phyloP scores from a whole-genome alignment of 805 yeast species.

The Barnettozyma salicaria region DNA sequence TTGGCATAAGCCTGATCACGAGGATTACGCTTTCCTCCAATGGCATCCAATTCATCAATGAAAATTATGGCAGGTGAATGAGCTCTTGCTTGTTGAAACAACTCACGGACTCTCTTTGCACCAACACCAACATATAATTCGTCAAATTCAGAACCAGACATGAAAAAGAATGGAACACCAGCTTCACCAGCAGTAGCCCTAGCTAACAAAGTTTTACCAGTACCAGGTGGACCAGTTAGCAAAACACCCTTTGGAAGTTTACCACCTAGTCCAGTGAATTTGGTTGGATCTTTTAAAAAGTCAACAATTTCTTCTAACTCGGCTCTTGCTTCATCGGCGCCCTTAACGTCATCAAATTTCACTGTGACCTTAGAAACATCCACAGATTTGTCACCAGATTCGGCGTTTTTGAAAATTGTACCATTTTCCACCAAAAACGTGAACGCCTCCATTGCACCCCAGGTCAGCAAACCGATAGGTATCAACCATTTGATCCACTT shows the following conservation, averaged over 20 bases:
- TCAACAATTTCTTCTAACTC: slow-evolving; percentile 98
- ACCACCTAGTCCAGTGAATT: slow-evolving; percentile 95
- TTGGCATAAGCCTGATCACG: slow-evolving; percentile 97
- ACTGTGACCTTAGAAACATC: slow-evolving; percentile 84
- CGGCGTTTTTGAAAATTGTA: slow-evolving; percentile 68
- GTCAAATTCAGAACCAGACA: slow-evolving; percentile 98
- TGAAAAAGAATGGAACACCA: slow-evolving; percentile 95
- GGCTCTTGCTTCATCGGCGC: slow-evolving; percentile 97
- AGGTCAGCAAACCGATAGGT: slow-evolving; percentile 72
- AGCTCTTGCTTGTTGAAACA: slow-evolving; percentile 87
- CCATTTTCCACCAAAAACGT: slow-evolving; percentile 78
- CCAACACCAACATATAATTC: slow-evolving; percentile 99
- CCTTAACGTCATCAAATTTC: slow-evolving; percentile 87
- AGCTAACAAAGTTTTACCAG: slow-evolving; percentile 94
- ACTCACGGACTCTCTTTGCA: slow-evolving; percentile 93
- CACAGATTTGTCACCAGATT: slow-evolving; percentile 68
- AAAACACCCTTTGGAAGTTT: slow-evolving; percentile 95
- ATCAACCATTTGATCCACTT: slow-evolving; percentile 87
- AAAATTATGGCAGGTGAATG: slow-evolving; percentile 96
- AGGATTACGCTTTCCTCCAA: slow-evolving; percentile 97
- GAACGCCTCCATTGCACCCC: slow-evolving; percentile 75
- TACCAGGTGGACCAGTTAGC: slow-evolving; percentile 98
- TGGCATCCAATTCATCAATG: slow-evolving; percentile 97
- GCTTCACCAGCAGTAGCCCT: slow-evolving; percentile 99
- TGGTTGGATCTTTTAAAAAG: slow-evolving; percentile 90